A percentile compares a stretch with the other conserved stretches of the same genome.
Evolutionary conservation across 179 eudicot genomes (phyloP).

Genomic region (Vitellaria paradoxa): DNA sequence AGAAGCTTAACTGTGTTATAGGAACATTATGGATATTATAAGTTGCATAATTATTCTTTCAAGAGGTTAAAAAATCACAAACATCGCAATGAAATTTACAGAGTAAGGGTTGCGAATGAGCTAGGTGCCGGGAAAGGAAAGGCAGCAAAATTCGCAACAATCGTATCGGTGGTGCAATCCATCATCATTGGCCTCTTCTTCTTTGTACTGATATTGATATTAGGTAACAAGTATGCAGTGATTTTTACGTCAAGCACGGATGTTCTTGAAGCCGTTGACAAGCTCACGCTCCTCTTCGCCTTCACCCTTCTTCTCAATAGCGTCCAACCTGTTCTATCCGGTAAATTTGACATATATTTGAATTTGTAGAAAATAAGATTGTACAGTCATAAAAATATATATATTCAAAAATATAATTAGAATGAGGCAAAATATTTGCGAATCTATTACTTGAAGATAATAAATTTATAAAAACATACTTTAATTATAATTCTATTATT

Average conservation of each 20-base stretch:
- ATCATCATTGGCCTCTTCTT: constrained; percentile 20
- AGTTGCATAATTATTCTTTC: too few relatives aligned
- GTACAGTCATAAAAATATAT: too few relatives aligned
- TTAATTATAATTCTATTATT: too few relatives aligned
- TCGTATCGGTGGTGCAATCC: constrained; percentile 19
- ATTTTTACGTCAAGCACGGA: constrained; percentile 19
- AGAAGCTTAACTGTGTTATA: too few relatives aligned
- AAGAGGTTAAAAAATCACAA: too few relatives aligned
- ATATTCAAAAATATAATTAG: too few relatives aligned
- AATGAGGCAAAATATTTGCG: too few relatives aligned
- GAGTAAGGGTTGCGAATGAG: constrained; percentile 34
- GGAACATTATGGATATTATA: too few relatives aligned
- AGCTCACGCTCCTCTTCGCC: constrained; percentile 21
- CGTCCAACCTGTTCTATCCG: constrained; percentile 7
- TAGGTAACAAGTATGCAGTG: constrained; percentile 13
- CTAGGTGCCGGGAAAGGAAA: constrained; percentile 31
- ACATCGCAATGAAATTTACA: constrained; percentile 1
- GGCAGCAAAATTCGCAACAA: constrained; percentile 24
- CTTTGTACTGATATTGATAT: constrained; percentile 15
- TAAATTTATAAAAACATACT: too few relatives aligned
- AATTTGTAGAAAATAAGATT: too few relatives aligned
- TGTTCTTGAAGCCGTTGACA: constrained; percentile 13
- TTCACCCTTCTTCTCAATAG: constrained; percentile 24
- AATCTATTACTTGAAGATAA: too few relatives aligned
- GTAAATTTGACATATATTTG: not conserved